Evolutionary conservation across 305 asterid genomes (phyloP).

Genomic region (Rubia occidens): DNA sequence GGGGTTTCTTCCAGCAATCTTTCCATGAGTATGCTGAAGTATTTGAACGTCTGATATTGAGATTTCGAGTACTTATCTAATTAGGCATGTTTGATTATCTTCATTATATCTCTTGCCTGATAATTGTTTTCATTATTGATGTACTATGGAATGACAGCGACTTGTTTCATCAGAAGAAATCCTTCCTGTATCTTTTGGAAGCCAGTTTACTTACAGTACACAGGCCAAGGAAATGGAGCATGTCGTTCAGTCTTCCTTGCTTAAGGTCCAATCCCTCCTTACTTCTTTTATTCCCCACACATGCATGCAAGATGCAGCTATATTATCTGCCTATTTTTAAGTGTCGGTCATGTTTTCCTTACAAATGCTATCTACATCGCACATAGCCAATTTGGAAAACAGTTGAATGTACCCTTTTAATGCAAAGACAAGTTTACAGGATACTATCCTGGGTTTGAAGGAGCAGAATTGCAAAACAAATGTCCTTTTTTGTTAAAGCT

Average conservation of each 20-base stretch:
- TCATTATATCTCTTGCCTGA: neutral
- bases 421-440: neutral
- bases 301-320: neutral
- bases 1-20: neutral
- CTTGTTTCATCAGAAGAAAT: conserved; percentile 81
- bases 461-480: neutral
- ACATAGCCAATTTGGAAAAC: neutral
- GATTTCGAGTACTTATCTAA: neutral
- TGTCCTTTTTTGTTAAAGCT: neutral
- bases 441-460: neutral
- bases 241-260: conserved; percentile 52
- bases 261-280: conserved; percentile 43
- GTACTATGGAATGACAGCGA: conserved; percentile 42
- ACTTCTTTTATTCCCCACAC: neutral
- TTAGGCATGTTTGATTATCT: neutral
- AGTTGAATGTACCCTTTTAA: neutral
- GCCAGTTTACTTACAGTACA: conserved; percentile 30
- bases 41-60: neutral
- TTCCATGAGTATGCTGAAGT: neutral
- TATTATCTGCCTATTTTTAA: neutral
- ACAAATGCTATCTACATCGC: neutral
- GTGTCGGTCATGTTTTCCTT: neutral
- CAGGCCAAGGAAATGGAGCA: conserved; percentile 47
- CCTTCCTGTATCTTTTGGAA: conserved; percentile 47
- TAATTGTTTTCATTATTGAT: neutral